Evolutionary conservation across 2,329 filamentous ascomycete species (phyloP).

Genomic region (Stachybotrys echinatus): DNA sequence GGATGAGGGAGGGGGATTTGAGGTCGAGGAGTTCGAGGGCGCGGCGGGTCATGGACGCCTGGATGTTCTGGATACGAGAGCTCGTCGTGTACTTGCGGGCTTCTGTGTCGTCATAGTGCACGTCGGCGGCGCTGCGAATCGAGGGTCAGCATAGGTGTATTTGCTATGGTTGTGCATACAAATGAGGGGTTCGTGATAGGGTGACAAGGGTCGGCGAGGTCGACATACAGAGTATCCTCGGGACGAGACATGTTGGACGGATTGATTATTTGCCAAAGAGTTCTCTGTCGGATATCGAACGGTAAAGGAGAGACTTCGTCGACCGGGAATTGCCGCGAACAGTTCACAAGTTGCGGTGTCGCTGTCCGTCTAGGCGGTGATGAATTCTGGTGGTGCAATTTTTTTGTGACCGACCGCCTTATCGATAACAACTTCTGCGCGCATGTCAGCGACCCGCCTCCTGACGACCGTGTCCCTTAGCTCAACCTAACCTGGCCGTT

Average conservation of each 20-base stretch:
- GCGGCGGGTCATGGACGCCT: slow-evolving; percentile 88
- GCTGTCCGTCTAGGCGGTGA: not conserved
- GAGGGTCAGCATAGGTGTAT: slow-evolving; percentile 5
- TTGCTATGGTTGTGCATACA: slow-evolving; percentile 16
- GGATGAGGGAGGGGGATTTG: slow-evolving; percentile 72
- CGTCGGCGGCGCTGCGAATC: slow-evolving; percentile 71
- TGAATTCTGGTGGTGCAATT: not conserved
- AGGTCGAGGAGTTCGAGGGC: slow-evolving; percentile 89
- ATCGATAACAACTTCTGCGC: slow-evolving; percentile 2
- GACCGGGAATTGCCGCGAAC: too few species aligned
- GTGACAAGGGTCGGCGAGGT: slow-evolving; percentile 5
- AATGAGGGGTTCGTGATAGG: slow-evolving; percentile 7
- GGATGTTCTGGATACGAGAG: slow-evolving; percentile 92
- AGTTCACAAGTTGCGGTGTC: not conserved
- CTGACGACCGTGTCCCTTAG: slow-evolving; percentile 1
- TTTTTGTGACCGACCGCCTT: not conserved
- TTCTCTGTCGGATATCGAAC: not conserved
- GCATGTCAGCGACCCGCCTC: not conserved
- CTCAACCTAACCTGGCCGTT: not conserved
- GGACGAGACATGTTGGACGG: slow-evolving; percentile 80
- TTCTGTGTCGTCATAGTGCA: slow-evolving; percentile 95
- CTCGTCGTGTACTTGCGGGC: slow-evolving; percentile 96
- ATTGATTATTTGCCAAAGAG: not conserved
- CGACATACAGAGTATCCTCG: slow-evolving; percentile 80
- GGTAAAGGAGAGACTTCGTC: not conserved